phyloP scores from a whole-genome alignment of 352 stramenopile genomes.

The Hyaloperonospora brassicae region DNA sequence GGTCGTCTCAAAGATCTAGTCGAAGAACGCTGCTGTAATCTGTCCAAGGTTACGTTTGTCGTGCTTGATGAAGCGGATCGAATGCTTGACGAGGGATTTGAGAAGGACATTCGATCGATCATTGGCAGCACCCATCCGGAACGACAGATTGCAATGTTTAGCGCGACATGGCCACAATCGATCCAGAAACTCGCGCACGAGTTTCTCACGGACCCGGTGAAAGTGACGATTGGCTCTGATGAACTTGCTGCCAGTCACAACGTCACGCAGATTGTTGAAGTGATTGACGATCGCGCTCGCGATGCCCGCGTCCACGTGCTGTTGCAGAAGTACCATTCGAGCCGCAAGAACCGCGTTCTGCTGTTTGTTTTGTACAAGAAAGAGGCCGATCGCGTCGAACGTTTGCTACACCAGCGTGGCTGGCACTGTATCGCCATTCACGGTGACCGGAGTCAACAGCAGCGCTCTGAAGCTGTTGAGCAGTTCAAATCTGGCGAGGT shows the following conservation, averaged over 20 bases:
- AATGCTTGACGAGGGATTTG: constrained; percentile 92
- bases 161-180: constrained; percentile 92
- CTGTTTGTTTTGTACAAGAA: constrained; percentile 99
- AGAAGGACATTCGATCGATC: constrained; percentile 90
- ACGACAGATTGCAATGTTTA: constrained; percentile 97
- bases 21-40: constrained; percentile 76
- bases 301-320: constrained; percentile 85
- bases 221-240: constrained; percentile 91
- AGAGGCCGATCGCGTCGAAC: constrained; percentile 93
- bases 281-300: constrained; percentile 88
- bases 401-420: constrained; percentile 86
- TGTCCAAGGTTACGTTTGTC: constrained; percentile 87
- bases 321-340: constrained; percentile 90
- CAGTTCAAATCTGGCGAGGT: constrained; percentile 93
- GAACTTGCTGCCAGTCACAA: constrained; percentile 93
- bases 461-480: constrained; percentile 86
- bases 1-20: constrained; percentile 90
- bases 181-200: constrained; percentile 95
- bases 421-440: constrained; percentile 94
- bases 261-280: constrained; percentile 92
- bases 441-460: constrained; percentile 91
- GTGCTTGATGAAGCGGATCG: constrained; percentile 96
- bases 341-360: constrained; percentile 89
- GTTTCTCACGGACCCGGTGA: constrained; percentile 91
- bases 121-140: constrained; percentile 71